Base-by-base conservation (phyloP, 495 filamentous ascomycete species). In the Penicillium simplicissimum region DNA sequence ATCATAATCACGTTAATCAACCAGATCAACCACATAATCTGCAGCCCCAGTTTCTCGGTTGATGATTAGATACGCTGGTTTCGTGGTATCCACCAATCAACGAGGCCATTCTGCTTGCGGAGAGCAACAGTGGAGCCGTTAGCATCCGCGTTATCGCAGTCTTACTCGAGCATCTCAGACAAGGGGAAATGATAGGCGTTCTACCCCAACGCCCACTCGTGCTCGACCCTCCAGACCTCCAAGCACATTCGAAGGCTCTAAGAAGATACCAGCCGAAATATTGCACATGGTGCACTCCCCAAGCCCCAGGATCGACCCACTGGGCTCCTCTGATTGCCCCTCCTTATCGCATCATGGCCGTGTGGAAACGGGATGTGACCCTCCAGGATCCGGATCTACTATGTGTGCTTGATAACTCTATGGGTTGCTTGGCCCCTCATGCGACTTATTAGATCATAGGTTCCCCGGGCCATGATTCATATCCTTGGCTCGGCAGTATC, bases 121-220 rank as follows among this genome's bases (percentile, higher is more conserved):
- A 65, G 64, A 59, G 37, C 47, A 43, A 10, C 28, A 45, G 68
- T 62, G 67, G 58, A 40, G 17, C 58, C 63, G 43, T 63, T 59
- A 43, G 34, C 59, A 52, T 57, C 58, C 49, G 42, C n/a, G 48
- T 62, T 66, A 59, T 67, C 61, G 49, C 19, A 31, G 38, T 57
- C 53, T 70, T 69, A 73, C 68, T 71, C 64, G 61, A 70, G 33
- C 55, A 17, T 43, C 60, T 67, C 64, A 51, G 61, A 58, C 67
- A 71, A 67, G 47, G 49, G 34, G 63, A 68, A 48, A 64, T 67
- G 65, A 62, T 70, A 62, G 61, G 60, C 52, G 52, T 8, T 38
- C 9, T 37, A 45, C 42, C 42, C 42, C 42, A 31, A 17, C 9
- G 14, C 33, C 14, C 52, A 31, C 40, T 42, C 21, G 63, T 52